A percentile compares a stretch with the other conserved stretches of the same genome.
Evolutionary conservation across 345 rosid species (phyloP).

Genomic region (Stellera chamaejasme): DNA sequence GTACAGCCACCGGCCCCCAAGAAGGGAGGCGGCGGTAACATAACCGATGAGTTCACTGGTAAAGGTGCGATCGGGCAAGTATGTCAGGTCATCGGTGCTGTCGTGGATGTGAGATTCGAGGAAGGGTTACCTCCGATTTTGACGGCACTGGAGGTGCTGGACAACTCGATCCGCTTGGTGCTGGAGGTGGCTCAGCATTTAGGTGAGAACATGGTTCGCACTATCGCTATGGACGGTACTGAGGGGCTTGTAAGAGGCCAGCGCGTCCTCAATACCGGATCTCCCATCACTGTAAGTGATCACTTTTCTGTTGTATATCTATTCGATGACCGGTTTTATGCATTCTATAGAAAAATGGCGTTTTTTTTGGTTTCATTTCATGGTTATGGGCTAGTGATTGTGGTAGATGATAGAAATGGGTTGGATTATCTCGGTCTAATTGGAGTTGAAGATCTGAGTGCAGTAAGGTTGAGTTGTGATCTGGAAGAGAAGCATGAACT

Average conservation of each 20-base stretch:
- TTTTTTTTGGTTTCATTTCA: not conserved
- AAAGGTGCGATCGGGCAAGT: conserved; percentile 78
- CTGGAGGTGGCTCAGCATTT: conserved; percentile 90
- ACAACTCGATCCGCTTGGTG: conserved; percentile 50
- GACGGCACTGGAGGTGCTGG: conserved; percentile 81
- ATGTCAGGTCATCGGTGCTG: conserved; percentile 88
- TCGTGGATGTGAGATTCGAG: conserved; percentile 72
- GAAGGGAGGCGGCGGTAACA: conserved; percentile 38
- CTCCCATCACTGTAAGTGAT: conserved; percentile 68
- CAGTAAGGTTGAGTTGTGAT: not conserved
- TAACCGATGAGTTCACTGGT: conserved; percentile 67
- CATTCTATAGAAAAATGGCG: no score
- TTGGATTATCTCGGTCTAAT: no score
- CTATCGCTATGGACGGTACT: conserved; percentile 87
- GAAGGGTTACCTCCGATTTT: conserved; percentile 88
- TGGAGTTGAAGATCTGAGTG: no score
- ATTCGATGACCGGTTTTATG: no score
- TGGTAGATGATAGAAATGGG: not conserved
- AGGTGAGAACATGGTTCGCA: conserved; percentile 69
- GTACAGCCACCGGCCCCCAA: conserved; percentile 23
- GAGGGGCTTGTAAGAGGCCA: conserved; percentile 73
- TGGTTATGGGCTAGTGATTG: not conserved
- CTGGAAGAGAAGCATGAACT: not conserved
- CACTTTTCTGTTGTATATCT: no score
- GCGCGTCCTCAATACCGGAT: conserved; percentile 70